Conservation (phyloP, 345 rosid genomes). For the Geranium rotundifolium region DNA sequence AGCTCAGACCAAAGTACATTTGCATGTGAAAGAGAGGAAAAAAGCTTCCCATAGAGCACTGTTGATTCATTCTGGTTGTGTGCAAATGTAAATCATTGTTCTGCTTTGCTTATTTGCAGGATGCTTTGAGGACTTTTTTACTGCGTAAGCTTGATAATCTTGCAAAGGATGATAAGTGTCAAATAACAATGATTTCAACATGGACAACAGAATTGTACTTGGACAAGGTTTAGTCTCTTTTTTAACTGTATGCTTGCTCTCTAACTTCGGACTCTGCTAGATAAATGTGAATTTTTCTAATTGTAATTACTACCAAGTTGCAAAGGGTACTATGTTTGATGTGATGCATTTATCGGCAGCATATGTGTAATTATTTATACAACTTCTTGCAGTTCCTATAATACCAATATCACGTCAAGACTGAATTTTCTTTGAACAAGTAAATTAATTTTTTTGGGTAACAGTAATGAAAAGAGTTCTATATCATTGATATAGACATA, state of each 20-base stretch:
- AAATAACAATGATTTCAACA: constrained; percentile 95
- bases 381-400: neutral
- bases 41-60: neutral
- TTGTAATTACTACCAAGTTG: neutral
- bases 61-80: too few relatives aligned
- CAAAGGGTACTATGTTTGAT: neutral
- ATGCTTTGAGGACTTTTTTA: constrained; percentile 91
- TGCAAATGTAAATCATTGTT: too few relatives aligned
- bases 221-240: constrained; percentile 71
- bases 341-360: neutral
- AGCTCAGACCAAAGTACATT: neutral
- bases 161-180: constrained; percentile 87
- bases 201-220: constrained; percentile 97
- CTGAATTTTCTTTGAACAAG: neutral
- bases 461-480: neutral
- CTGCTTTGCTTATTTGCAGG: constrained; percentile 41
- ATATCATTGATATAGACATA: neutral
- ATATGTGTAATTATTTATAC: neutral
- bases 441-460: too few relatives aligned
- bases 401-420: neutral
- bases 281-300: neutral
- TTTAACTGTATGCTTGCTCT: constrained; percentile 7
- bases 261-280: constrained; percentile 1
- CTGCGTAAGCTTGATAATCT: constrained; percentile 93
- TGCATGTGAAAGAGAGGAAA: neutral